These are phyloP conservation scores for Suillus subluteus DNA, from an alignment of 768 basidiomycete species.

Conservation along the genomic window DNA sequence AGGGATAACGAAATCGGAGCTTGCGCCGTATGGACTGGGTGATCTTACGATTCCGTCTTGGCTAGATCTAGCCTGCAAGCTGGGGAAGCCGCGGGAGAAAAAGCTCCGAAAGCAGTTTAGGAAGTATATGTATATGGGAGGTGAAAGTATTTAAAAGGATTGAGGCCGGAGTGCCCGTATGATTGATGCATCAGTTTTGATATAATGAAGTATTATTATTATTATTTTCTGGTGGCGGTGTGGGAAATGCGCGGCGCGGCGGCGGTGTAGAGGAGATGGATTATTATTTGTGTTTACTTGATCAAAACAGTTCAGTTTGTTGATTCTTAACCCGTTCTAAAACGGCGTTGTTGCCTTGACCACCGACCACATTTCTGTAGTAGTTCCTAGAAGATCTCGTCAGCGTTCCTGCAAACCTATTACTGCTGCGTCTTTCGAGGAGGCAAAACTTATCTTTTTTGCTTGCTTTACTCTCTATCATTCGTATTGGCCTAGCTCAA, in stretches of 20 bases:
- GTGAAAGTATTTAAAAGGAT: slow-evolving; percentile 29
- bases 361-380: slow-evolving; percentile 43
- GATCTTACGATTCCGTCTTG: slow-evolving; percentile 83
- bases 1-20: slow-evolving; percentile 49
- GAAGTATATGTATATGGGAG: slow-evolving; percentile 74
- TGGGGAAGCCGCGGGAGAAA: slow-evolving; percentile 55
- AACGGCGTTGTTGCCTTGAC: slow-evolving; percentile 55
- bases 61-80: slow-evolving; percentile 63
- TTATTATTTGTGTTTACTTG: not conserved
- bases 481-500: slow-evolving; percentile 5
- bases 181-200: not conserved
- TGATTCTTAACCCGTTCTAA: slow-evolving; percentile 8
- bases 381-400: slow-evolving; percentile 36
- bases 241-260: slow-evolving; percentile 8
- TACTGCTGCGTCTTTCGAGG: slow-evolving; percentile 4
- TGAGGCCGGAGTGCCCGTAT: not conserved
- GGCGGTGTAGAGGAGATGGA: slow-evolving; percentile 6
- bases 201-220: not conserved
- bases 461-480: not conserved
- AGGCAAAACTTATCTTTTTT: slow-evolving; percentile 8
- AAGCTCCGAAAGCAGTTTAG: slow-evolving; percentile 67
- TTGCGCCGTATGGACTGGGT: slow-evolving; percentile 69
- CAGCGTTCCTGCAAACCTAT: slow-evolving; percentile 25
- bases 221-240: not conserved
- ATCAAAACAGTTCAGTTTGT: slow-evolving; percentile 5